Conservation (phyloP, 1,284 basidiomycete genomes). For the Hemileia vastatrix region DNA sequence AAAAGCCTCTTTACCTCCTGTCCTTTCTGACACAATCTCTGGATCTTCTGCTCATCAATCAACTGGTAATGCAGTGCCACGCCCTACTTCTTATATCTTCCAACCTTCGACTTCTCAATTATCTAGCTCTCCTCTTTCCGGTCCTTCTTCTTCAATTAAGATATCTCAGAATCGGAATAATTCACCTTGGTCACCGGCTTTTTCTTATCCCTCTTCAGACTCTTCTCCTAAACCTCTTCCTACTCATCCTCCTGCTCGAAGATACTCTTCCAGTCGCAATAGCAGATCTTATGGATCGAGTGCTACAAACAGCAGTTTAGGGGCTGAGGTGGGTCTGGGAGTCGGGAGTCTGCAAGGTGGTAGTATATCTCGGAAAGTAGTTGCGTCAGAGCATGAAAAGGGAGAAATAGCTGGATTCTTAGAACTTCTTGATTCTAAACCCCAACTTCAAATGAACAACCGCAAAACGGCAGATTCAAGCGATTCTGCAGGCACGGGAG, state of each 20-base stretch:
- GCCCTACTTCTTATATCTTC: not conserved
- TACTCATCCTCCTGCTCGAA: constrained; percentile 1
- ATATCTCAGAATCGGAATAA: not conserved
- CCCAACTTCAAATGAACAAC: not conserved
- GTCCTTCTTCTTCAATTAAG: constrained; percentile 18
- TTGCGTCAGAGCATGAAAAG: too few relatives aligned
- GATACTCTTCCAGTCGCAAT: constrained; percentile 19
- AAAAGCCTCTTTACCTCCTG: constrained; percentile 17
- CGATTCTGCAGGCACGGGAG: too few relatives aligned
- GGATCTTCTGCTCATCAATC: not conserved
- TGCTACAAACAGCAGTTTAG: too few relatives aligned
- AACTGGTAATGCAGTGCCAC: not conserved
- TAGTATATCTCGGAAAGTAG: too few relatives aligned
- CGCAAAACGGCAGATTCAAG: too few relatives aligned
- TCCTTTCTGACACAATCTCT: constrained; percentile 15
- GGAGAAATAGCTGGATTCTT: constrained; percentile 8
- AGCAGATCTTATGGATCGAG: too few relatives aligned
- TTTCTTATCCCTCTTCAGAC: not conserved
- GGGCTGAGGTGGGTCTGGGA: too few relatives aligned
- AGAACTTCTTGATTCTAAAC: not conserved
- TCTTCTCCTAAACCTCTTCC: not conserved
- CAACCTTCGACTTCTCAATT: constrained; percentile 2
- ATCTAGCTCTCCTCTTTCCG: constrained; percentile 12
- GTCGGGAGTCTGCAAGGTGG: too few relatives aligned
- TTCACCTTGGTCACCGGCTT: not conserved